phyloP scores from a whole-genome alignment of 345 rosid genomes.

The Citropsis articulata region DNA sequence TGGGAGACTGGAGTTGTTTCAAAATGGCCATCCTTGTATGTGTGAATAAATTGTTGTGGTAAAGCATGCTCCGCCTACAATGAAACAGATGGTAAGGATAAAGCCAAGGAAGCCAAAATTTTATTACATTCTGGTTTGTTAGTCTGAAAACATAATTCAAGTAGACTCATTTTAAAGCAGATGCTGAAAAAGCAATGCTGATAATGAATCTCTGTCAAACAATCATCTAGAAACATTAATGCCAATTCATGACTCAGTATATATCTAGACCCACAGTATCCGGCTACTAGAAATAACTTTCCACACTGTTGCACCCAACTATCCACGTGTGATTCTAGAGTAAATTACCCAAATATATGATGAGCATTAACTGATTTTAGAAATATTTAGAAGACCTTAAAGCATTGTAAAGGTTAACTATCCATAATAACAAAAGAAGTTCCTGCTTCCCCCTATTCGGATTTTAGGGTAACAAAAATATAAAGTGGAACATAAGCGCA shows the following conservation, averaged over 20 bases:
- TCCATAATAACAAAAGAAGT: background rate
- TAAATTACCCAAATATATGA: background rate
- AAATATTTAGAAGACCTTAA: background rate
- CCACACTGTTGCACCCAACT: background rate
- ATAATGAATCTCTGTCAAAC: background rate
- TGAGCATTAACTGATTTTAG: background rate
- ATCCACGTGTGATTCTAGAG: background rate
- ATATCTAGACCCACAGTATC: background rate
- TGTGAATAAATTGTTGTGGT: slow-evolving; percentile 81
- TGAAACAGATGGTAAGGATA: background rate
- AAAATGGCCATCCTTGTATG: slow-evolving; percentile 62
- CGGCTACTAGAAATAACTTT: background rate
- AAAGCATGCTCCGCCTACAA: slow-evolving; percentile 81
- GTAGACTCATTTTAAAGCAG: background rate
- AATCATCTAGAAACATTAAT: background rate
- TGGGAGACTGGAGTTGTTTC: slow-evolving; percentile 91
- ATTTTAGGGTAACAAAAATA: background rate
- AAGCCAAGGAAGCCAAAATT: background rate
- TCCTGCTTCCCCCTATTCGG: background rate
- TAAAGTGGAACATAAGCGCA: background rate
- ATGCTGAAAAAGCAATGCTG: background rate
- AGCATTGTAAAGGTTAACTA: background rate
- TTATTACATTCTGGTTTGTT: background rate
- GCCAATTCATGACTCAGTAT: background rate
- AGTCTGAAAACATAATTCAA: background rate